Evolutionary conservation across 345 rosid genomes (phyloP), one percentile per base, ranked within the genome.

Genomic region (Citrus unshiu): DNA sequence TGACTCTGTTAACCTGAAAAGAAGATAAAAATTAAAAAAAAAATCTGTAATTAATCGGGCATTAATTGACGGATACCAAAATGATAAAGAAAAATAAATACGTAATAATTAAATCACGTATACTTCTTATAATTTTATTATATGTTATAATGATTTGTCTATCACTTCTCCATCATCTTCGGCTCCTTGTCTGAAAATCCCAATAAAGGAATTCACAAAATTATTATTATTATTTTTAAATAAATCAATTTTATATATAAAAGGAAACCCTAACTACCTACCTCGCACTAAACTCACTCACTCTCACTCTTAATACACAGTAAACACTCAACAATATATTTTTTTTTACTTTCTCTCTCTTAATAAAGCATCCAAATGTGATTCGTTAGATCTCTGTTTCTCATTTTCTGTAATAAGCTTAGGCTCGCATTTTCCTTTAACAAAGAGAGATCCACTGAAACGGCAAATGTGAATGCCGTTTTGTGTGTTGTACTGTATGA

Each of bases 191-290:
- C 72, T 76, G n/a, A 16, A n/a, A 22, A 35, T 12, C 18, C n/a
- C 32, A 0, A 21, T 49, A 25, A 7, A 3, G 5, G 32, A 64
- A 32, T 19, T 14, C 19, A 30, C n/a, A 54, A 54, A 54, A 54
- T 54, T 18, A 54, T 16, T 18, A 54, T 54, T 18, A 43, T 10
- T 51, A 14, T 13, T 43, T 43, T 46, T 13, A 46, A 46, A 46
- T 46, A 46, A 12, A 13, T 46, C 4, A 13, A 0, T 40, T 40
- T 40, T 40, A 9, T 49, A 49, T 12, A 49, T 14, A 49, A 49
- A 49, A 29, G 77, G 74, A 73, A 82, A 61, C 77, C 77, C 80
- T 70, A 75, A 81, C 87, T 1, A 75, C 81, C 79, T 73, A 75
- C 81, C 79, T 73, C 58, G 6, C 75, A 24, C 82, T 79, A 25